Evolutionary conservation across 1,139 yeast genomes (phyloP), one percentile per base, ranked within the genome.

Genomic region (Nakaseomyces delphensis): DNA sequence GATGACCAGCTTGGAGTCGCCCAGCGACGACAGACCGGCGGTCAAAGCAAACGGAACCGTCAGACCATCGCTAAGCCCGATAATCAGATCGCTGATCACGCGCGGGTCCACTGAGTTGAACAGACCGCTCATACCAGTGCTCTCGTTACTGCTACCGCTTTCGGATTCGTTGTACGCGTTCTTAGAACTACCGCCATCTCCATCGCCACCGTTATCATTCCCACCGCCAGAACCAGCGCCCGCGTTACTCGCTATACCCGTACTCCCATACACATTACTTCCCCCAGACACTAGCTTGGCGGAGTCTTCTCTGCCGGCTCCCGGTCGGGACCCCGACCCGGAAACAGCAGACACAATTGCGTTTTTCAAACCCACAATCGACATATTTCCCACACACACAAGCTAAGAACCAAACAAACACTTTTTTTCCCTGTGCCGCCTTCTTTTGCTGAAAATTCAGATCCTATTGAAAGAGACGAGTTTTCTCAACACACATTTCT

Each of bases 21-120:
- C 93, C 45, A 83, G 68, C 1, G 87, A 79, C 1, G 87, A 80
- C 45, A 83, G 69, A 36, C 91, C 93, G 0, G 93, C 91, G 4
- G 91, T 83, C 52, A 83, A 70, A 4, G 93, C 91, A 68, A 83
- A 83, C 15, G 93, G 93, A 39, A 83, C 93, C 1, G 93, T 83
- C 53, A 83, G 69, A 1, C 93, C 93, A 60, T 83, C 93, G 38
- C 84, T 77, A 46, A 83, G 70, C 3, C 93, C 93, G 54, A 83
- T 83, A 48, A 83, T 81, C 42, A 81, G 70, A 62, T 83, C 93
- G 36, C 84, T 76, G 84, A 83, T 82, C 31, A 80, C 83, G 62
- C 91, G 70, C 11, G 91, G 91, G 59, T 81, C 69, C 14, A 65
- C 54, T 3, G 27, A 37, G 56, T 59, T 65, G 37, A 66, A 55